A percentile compares a stretch with the other conserved stretches of the same genome.
These are phyloP conservation scores for Ochetophila trinervis DNA, from an alignment of 306 rosid species.

Conservation along the genomic window DNA sequence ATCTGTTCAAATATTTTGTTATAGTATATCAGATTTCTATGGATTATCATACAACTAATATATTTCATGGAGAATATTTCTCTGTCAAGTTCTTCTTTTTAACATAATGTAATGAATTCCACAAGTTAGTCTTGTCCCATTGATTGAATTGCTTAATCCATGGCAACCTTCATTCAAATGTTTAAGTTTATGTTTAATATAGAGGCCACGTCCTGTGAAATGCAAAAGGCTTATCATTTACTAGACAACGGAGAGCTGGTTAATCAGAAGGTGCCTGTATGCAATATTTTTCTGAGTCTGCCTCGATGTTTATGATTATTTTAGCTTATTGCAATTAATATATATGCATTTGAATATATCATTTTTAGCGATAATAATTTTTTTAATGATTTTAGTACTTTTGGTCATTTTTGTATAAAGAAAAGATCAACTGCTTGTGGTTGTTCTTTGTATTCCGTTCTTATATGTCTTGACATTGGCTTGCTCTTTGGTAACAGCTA, in stretches of 20 bases:
- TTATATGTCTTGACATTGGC: neutral
- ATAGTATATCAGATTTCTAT: neutral
- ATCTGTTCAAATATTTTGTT: neutral
- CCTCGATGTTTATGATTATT: neutral
- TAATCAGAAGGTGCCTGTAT: neutral
- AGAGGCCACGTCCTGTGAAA: neutral
- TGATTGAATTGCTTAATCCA: too few species aligned
- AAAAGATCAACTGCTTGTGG: too few species aligned
- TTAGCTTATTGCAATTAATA: too few species aligned
- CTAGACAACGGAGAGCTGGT: neutral
- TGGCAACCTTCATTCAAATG: too few species aligned
- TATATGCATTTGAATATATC: too few species aligned
- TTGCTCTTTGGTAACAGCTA: slow-evolving; percentile 17
- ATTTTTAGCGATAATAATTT: too few species aligned
- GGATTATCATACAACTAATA: neutral
- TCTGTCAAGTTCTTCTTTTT: too few species aligned
- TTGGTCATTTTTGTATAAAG: neutral
- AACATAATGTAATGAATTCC: too few species aligned
- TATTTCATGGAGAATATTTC: too few species aligned
- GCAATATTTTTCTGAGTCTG: neutral
- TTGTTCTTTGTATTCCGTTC: neutral
- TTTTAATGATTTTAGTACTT: too few species aligned
- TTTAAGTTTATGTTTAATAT: neutral
- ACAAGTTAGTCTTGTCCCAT: too few species aligned
- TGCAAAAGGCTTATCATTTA: neutral